Base-by-base conservation (phyloP, 306 rosid genomes). In the Spatholobus suberectus region DNA sequence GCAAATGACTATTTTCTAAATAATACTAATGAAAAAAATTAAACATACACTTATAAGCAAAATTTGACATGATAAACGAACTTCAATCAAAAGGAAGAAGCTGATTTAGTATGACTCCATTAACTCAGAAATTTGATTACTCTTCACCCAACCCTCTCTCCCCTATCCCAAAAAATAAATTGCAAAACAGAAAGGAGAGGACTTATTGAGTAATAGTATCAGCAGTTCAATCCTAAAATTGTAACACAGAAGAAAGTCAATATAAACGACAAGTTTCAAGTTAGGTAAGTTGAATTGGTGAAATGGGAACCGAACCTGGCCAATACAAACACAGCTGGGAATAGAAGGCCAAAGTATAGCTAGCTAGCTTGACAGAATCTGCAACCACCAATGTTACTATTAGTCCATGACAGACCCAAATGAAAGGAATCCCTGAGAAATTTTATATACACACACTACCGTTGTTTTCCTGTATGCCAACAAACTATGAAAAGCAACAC, bases 401-500 rank as follows among this genome's bases (percentile, higher is more conserved):
- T 44, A 81, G 77, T 37, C 35, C 75, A 76, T 26, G 9, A 65
- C 43, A 55, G 15, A 29, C 51, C 63, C 71, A 67, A 51, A 63
- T 78, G 79, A 47, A 72, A 61, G 62, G 46, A 66, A 66, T 78
- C 70, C 21, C 63, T 11, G 34, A 37, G 44, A 67, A 37, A 37
- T 18, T 73, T n/a, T 32, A 8, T 37, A 32, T 29, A 35, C 27
- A 63, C 35, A 61, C 29, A 76, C 74, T 51, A 80, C 32, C 68
- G 78, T 72, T 80, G 46, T 27, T 85, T 29, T 47, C 72, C 34
- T 61, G 61, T 63, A 72, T 83, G 63, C 84, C 63, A 83, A 66
- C 86, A 85, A 83, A 72, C 52, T 41, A 68, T 70, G 74, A 38
- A 84, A 83, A 88, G 89, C 72, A 76, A 70, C 58, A 15, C 82